Base-by-base conservation (phyloP, 2,329 filamentous ascomycete species). In the Colletotrichum cordylinicola region DNA sequence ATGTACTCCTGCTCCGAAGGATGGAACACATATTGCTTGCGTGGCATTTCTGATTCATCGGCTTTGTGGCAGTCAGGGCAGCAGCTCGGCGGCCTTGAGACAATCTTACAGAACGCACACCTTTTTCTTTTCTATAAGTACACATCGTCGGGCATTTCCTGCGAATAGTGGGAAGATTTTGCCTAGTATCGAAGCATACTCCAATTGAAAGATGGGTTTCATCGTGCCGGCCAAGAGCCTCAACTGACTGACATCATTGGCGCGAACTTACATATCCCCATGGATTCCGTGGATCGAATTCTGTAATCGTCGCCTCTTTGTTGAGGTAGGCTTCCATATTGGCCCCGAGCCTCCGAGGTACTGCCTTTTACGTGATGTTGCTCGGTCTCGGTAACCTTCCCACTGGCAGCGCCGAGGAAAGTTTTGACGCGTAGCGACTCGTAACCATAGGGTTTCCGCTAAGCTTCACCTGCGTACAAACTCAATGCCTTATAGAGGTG, bases 361-460 rank as follows among this genome's bases (percentile, higher is more conserved):
- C 13, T 52, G 10, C n/a, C 43, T 52, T 21, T 52, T 52, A n/a
- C 10, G n/a, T 21, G n/a, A 52, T 8, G 10, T 52, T 13, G 10
- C 43, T 52, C 43, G 43, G 43, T 48, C 43, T 48, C 43, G 43
- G 43, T 48, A 48, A 48, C 43, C 43, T 48, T 48, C 43, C n/a
- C 43, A 21, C 43, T 48, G 43, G 43, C 43, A 48, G 43, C 43
- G 10, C 43, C 0, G 43, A 48, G 6, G 43, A 48, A 52, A 10
- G 43, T 21, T 52, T 52, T 52, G 43, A 52, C 43, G 43, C 43
- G n/a, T 52, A 6, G 43, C 43, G 43, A 52, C 43, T 52, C 43
- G 43, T 52, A 52, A 21, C 43, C n/a, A 52, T 52, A 52, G 43
- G 43, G 43, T 52, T 52, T 52, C 43, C 43, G n/a, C n/a, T 52